Evolutionary conservation across 106 monocot species (phyloP), one percentile per base, ranked within the genome.

Genomic region (Allium cepa): DNA sequence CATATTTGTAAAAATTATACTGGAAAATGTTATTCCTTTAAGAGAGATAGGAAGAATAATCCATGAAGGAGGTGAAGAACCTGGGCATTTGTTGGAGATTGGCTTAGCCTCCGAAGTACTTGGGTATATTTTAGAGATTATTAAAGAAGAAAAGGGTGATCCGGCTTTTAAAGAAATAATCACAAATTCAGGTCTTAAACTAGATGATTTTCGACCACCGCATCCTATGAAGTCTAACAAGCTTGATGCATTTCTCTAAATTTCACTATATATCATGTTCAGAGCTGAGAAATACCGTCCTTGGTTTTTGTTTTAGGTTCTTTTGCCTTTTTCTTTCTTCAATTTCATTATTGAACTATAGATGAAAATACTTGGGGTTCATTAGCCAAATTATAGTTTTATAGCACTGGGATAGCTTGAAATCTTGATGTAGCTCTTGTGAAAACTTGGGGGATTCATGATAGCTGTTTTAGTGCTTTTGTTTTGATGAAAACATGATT

Each of bases 91-190:
- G 1, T 4, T 87, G 11, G 89, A 90, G 56, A 56, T 48, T 48
- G 97, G 97, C 3, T 56, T 92, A 49, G 92, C 86, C 49, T 74
- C 87, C 1, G 97, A 99, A 47, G 74, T 99, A 8, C 78, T 99
- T 26, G 84, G 80, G 0, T 79, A 78, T 74, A 62, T 73, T 47
- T 57, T 99, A 15, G 85, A 92, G 76, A 53, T 57, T 26, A 80
- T 99, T 36, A 87, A 69, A 67, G 8, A 15, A 27, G 89, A 99
- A 16, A 89, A 85, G 60, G 97, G 97, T 13, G 97, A 83, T 26
- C 17, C 80, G 0, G 47, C 47, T 71, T 48, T 90, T 55, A 79
- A 76, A 7, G 90, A 94, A 71, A 74, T 80, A 47, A 55, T 69
- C 3, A 15, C 46, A 4, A 79, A 55, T 69, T 84, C 86, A 28